Conservation (phyloP, 2,329 filamentous ascomycete genomes). For the Periconia digitata region DNA sequence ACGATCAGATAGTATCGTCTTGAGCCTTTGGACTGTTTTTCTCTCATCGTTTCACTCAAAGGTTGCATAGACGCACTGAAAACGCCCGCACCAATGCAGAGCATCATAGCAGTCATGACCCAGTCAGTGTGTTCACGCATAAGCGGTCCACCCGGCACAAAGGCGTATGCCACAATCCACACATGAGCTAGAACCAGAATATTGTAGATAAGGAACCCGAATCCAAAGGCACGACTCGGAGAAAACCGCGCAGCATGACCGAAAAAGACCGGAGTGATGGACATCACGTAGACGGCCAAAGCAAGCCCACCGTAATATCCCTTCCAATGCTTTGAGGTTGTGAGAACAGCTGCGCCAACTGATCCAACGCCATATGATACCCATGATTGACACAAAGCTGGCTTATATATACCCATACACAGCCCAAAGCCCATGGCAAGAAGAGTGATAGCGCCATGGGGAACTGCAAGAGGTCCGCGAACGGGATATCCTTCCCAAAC, state of each 20-base stretch:
- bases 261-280: conserved; percentile 74
- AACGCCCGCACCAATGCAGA: conserved; percentile 80
- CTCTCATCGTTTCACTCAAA: conserved; percentile 41
- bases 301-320: conserved; percentile 84
- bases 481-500: conserved; percentile 96
- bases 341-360: conserved; percentile 76
- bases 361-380: conserved; percentile 76
- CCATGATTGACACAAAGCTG: conserved; percentile 74
- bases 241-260: conserved; percentile 73
- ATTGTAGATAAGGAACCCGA: conserved; percentile 91
- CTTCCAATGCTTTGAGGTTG: conserved; percentile 76
- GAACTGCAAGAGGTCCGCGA: conserved; percentile 80
- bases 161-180: conserved; percentile 97
- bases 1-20: conserved; percentile 71
- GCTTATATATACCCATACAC: conserved; percentile 72
- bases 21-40: conserved; percentile 52
- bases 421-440: conserved; percentile 84
- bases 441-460: conserved; percentile 87
- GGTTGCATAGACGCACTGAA: conserved; percentile 65
- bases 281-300: conserved; percentile 79
- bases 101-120: conserved; percentile 87
- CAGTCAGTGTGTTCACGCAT: conserved; percentile 95
- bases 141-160: conserved; percentile 89
- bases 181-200: conserved; percentile 95
- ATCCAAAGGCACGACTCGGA: conserved; percentile 78